A percentile compares a stretch with the other conserved stretches of the same genome.
Evolutionary conservation across 305 asterid genomes (phyloP).

Genomic region (Fraxinus latifolia): DNA sequence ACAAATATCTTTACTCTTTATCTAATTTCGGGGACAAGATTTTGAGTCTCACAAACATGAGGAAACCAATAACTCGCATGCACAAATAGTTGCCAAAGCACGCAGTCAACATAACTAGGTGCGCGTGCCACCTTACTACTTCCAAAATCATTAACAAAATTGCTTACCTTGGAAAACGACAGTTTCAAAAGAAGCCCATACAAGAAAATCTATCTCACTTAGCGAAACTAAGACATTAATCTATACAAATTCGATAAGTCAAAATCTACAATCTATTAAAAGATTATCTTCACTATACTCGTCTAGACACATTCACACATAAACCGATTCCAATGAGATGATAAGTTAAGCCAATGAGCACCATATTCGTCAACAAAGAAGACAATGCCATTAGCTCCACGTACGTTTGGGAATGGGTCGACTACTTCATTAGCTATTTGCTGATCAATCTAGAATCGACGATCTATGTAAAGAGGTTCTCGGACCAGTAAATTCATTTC

Average conservation of each 20-base stretch:
- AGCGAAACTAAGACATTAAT: background rate
- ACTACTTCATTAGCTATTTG: background rate
- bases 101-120: constrained; percentile 32
- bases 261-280: background rate
- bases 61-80: constrained; percentile 42
- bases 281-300: background rate
- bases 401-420: background rate
- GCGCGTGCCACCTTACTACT: constrained; percentile 35
- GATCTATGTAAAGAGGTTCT: background rate
- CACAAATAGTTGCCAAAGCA: constrained; percentile 22
- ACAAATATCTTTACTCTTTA: background rate
- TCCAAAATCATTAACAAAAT: constrained; percentile 9
- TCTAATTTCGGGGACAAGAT: background rate
- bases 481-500: background rate
- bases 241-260: background rate
- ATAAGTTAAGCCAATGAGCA: background rate
- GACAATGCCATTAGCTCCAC: background rate
- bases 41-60: constrained; percentile 22
- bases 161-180: constrained; percentile 24
- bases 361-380: background rate
- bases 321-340: background rate
- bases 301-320: background rate
- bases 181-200: constrained; percentile 9
- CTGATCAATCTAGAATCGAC: background rate
- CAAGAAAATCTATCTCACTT: background rate